Evolutionary conservation across 208 protist species (phyloP).

Genomic region (Willaertia magna): DNA sequence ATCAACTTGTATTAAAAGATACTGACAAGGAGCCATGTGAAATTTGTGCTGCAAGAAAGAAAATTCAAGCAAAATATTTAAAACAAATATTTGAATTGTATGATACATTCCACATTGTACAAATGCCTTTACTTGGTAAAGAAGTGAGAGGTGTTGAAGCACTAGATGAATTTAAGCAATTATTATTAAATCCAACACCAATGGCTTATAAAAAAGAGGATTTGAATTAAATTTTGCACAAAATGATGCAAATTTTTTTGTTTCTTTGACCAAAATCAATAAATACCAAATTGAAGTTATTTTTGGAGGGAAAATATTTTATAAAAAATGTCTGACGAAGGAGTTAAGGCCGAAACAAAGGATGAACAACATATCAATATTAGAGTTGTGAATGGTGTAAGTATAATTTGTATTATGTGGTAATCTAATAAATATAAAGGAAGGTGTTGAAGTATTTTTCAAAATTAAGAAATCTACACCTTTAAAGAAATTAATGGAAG

Average conservation of each 20-base stretch:
- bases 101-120: slow-evolving; percentile 82
- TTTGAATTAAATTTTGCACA: neutral
- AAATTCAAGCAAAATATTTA: slow-evolving; percentile 86
- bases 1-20: slow-evolving; percentile 75
- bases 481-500: slow-evolving; percentile 86
- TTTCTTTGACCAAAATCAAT: no score
- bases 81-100: slow-evolving; percentile 84
- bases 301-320: no score
- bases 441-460: slow-evolving; percentile 87
- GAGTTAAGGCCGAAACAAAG: neutral
- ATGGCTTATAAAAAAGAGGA: neutral
- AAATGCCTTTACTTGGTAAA: slow-evolving; percentile 68
- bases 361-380: slow-evolving; percentile 54
- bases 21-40: slow-evolving; percentile 39
- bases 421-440: slow-evolving; percentile 12
- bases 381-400: slow-evolving; percentile 66
- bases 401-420: neutral
- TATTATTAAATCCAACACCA: neutral
- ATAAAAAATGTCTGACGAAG: neutral
- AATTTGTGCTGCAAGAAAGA: slow-evolving; percentile 65
- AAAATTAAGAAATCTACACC: slow-evolving; percentile 83
- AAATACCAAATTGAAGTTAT: no score
- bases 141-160: slow-evolving; percentile 71
- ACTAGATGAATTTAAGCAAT: slow-evolving; percentile 43
- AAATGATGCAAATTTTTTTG: no score